Percentiles rank a stretch among this genome's conserved stretches.
Evolutionary conservation across 441 rosid species (phyloP).

Genomic region (Pelargonium fulgidum): DNA sequence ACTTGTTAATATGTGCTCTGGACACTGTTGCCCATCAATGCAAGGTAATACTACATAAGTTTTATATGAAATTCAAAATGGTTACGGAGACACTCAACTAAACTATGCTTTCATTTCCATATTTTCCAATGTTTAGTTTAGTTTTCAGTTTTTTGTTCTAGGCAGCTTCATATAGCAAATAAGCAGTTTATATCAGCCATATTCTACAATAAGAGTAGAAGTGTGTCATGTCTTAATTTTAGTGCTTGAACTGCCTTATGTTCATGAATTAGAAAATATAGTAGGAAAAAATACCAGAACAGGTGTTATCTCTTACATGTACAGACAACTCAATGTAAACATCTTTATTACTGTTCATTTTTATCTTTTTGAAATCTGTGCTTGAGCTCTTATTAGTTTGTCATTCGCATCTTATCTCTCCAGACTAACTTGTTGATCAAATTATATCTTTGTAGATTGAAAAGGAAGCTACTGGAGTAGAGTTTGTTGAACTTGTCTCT

Average conservation of each 20-base stretch:
- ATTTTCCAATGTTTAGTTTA: not conserved
- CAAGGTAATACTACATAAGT: slow-evolving; percentile 42
- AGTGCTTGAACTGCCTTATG: not conserved
- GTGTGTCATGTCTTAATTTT: not conserved
- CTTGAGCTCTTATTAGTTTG: not conserved
- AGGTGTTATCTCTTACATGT: not conserved
- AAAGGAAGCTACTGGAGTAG: slow-evolving; percentile 31
- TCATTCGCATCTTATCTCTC: not conserved
- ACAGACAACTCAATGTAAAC: not conserved
- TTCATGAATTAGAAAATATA: not conserved
- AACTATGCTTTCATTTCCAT: not conserved
- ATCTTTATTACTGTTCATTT: not conserved
- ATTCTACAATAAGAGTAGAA: not conserved
- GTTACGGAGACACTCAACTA: not conserved
- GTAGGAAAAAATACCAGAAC: not conserved
- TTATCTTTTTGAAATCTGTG: not conserved
- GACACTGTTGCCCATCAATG: slow-evolving; percentile 42
- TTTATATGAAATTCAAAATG: not conserved
- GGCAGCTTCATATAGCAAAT: not conserved
- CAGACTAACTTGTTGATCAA: slow-evolving; percentile 9
- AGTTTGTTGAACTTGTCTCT: slow-evolving; percentile 57
- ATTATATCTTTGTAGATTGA: slow-evolving; percentile 42
- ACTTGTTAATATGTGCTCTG: slow-evolving; percentile 37
- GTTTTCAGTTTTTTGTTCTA: not conserved
- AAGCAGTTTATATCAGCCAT: not conserved